Evolutionary conservation across 805 yeast species (phyloP).

Genomic region (Hanseniaspora nectarophila): DNA sequence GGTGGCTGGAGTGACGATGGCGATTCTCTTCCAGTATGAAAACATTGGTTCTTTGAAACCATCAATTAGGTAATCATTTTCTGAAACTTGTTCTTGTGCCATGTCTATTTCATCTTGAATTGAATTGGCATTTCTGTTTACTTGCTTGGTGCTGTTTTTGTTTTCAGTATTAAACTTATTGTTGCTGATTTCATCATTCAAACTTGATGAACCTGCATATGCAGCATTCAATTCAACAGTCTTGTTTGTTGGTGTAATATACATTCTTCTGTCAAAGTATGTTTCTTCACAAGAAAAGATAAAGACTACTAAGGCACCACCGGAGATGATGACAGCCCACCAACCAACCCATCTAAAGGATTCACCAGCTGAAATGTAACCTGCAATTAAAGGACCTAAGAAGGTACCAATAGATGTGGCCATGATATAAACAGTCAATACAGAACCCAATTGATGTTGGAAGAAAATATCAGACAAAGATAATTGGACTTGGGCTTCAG

Average conservation of each 20-base stretch:
- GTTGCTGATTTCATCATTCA: background rate
- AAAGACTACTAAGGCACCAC: constrained; percentile 41
- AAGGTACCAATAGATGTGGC: constrained; percentile 69
- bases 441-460: constrained; percentile 64
- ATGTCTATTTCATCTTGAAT: constrained; percentile 5
- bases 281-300: constrained; percentile 63
- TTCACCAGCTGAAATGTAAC: constrained; percentile 46
- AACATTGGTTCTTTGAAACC: constrained; percentile 34
- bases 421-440: constrained; percentile 60
- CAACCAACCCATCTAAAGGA: constrained; percentile 74
- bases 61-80: constrained; percentile 21
- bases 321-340: constrained; percentile 53
- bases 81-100: background rate
- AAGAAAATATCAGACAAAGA: constrained; percentile 62
- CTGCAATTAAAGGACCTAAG: constrained; percentile 68
- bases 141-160: constrained; percentile 1
- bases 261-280: constrained; percentile 42
- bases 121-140: background rate
- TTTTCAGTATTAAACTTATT: background rate
- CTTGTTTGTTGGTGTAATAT: constrained; percentile 27
- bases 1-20: constrained; percentile 43
- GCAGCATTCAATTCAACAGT: constrained; percentile 14
- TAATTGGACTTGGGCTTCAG: constrained; percentile 59
- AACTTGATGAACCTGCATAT: background rate
- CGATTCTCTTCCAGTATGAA: constrained; percentile 37